Evolutionary conservation across 2,329 filamentous ascomycete genomes (phyloP), one percentile per base, ranked within the genome.

Genomic region (Colletotrichum musicola): DNA sequence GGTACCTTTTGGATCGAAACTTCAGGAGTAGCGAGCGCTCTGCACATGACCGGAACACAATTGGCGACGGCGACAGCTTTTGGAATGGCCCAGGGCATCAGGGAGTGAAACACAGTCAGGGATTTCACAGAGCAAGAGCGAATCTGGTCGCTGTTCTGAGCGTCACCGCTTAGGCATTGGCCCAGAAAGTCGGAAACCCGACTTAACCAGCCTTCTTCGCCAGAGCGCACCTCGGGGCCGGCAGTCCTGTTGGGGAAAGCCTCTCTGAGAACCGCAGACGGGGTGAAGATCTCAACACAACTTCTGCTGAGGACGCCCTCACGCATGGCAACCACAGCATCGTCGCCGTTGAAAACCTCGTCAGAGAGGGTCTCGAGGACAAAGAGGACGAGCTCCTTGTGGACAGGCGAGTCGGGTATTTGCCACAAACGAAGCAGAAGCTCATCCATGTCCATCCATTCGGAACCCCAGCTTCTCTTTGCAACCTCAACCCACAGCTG

Each of bases 391-490:
- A 98, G 88, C 77, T 96, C 92, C 80, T 97, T 96, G 78, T 91
- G 88, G 7, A 87, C 87, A 38, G 86, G 81, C 27, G 87, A 87
- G 71, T 89, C 86, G 18, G 85, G 85, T 16, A 86, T 79, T 78
- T 94, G 91, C 96, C 96, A 99, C 20, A 98, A 85, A 74, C 90
- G 88, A 51, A 95, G 88, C 63, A 99, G 86, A 76, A 93, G 86
- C 71, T 90, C 83, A 78, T 99, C 97, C 95, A 99, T 97, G 76
- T 97, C 90, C 84, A 92, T 90, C 96, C 97, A 99, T 70, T 96
- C 92, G 38, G 89, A 86, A n/a, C 88, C 93, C 96, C 96, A 99
- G 77, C 90, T 93, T 74, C 95, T 89, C 83, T 98, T 98, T 47
- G 95, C 94, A 61, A 97, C 86, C 79, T 98, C 96, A 7, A 95